Conservation (phyloP, 768 basidiomycete species). For the Bullera alba region DNA sequence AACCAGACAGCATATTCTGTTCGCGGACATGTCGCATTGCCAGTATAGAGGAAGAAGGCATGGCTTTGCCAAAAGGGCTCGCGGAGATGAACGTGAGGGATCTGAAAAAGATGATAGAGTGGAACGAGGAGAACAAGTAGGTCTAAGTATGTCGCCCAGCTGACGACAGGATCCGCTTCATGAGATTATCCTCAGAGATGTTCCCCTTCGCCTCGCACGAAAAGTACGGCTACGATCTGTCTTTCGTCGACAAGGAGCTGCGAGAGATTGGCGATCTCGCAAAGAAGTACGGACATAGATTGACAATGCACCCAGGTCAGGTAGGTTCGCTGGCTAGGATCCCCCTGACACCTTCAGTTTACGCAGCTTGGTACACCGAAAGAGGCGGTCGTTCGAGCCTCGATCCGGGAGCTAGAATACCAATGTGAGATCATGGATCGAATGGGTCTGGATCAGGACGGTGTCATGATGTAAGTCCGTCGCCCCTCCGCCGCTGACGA, state of each 20-base stretch:
- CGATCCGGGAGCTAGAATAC: constrained; percentile 73
- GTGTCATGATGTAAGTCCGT: constrained; percentile 65
- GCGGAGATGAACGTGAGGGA: constrained; percentile 70
- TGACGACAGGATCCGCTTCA: constrained; percentile 63
- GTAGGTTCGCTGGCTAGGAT: constrained; percentile 48
- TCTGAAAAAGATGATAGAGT: constrained; percentile 66
- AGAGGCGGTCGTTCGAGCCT: constrained; percentile 63
- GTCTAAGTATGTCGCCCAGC: constrained; percentile 12
- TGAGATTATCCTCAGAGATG: constrained; percentile 83
- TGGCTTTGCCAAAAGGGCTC: constrained; percentile 73
- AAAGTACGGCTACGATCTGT: constrained; percentile 70
- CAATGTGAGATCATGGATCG: constrained; percentile 80
- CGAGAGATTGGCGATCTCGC: constrained; percentile 63
- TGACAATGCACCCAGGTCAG: constrained; percentile 85
- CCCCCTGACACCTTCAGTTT: constrained; percentile 39
- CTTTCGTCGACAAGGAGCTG: constrained; percentile 60
- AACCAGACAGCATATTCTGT: constrained; percentile 69
- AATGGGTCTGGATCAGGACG: constrained; percentile 69
- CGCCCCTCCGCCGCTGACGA: background rate
- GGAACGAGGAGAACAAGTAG: constrained; percentile 78
- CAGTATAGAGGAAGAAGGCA: constrained; percentile 69
- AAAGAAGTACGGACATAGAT: constrained; percentile 62
- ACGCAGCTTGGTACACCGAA: constrained; percentile 67
- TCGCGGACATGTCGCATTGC: constrained; percentile 56
- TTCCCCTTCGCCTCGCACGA: constrained; percentile 79